Percentiles rank a stretch among this genome's conserved stretches.
Evolutionary conservation across 345 rosid genomes (phyloP).

Genomic region (Bruguiera parviflora): DNA sequence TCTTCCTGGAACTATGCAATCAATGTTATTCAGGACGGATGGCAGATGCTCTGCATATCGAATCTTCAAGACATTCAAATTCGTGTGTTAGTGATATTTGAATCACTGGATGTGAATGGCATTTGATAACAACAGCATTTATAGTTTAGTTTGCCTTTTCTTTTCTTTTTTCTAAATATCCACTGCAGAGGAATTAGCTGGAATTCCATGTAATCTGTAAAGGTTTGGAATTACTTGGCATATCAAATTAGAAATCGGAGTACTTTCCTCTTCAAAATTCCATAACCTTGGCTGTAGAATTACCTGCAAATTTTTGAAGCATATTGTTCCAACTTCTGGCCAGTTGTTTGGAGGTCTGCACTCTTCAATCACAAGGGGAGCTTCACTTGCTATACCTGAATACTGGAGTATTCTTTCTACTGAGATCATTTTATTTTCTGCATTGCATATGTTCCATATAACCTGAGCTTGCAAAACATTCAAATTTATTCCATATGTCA

Average conservation of each 20-base stretch:
- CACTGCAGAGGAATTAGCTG: neutral
- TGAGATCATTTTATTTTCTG: conserved; percentile 90
- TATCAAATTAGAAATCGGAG: conserved; percentile 1
- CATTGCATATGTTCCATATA: conserved; percentile 87
- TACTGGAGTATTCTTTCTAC: conserved; percentile 90
- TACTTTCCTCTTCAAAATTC: neutral
- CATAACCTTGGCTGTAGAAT: neutral
- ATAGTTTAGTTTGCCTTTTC: neutral
- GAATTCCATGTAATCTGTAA: neutral
- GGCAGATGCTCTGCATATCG: conserved; percentile 94
- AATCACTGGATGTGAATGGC: neutral
- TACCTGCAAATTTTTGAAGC: conserved; percentile 77
- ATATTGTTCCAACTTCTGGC: conserved; percentile 77
- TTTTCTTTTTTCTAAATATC: neutral
- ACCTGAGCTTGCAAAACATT: conserved; percentile 82
- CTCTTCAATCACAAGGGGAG: conserved; percentile 61
- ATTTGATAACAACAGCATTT: neutral
- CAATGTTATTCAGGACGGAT: conserved; percentile 67
- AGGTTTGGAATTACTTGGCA: neutral
- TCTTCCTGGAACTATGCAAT: conserved; percentile 76
- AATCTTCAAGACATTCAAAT: conserved; percentile 41
- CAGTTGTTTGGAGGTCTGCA: conserved; percentile 63
- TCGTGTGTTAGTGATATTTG: neutral
- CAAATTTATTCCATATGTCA: conserved; percentile 83
- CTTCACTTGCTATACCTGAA: conserved; percentile 69